Evolutionary conservation across 768 basidiomycete genomes (phyloP).

Genomic region (Obba rivulosa): DNA sequence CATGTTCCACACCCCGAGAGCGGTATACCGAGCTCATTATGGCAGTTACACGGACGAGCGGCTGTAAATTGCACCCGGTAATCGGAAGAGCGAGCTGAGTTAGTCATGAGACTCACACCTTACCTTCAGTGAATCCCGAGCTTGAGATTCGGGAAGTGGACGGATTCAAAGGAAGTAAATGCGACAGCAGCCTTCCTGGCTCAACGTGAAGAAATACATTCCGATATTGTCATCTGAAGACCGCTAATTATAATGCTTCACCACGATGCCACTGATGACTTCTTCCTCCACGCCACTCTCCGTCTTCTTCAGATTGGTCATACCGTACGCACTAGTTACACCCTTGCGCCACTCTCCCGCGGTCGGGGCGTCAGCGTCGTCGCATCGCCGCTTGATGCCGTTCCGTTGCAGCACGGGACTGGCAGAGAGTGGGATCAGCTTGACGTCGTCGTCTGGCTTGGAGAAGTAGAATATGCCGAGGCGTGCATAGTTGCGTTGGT

Average conservation of each 20-base stretch:
- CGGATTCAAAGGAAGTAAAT: no score
- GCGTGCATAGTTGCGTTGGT: slow-evolving; percentile 44
- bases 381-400: slow-evolving; percentile 34
- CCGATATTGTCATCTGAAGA: no score
- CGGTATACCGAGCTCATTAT: no score
- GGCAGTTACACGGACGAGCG: no score
- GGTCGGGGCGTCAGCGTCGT: slow-evolving; percentile 39
- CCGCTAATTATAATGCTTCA: slow-evolving; percentile 49
- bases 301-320: slow-evolving; percentile 34
- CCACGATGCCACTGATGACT: slow-evolving; percentile 46
- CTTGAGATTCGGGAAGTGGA: no score
- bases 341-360: slow-evolving; percentile 49
- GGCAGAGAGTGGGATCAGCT: slow-evolving; percentile 37
- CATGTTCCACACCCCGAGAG: no score
- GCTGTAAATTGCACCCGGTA: no score
- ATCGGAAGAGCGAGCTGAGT: no score
- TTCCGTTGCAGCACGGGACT: slow-evolving; percentile 43
- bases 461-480: slow-evolving; percentile 56
- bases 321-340: slow-evolving; percentile 47
- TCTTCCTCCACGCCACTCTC: slow-evolving; percentile 50
- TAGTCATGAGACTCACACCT: no score
- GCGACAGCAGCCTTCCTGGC: no score
- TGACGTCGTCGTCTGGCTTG: slow-evolving; percentile 44
- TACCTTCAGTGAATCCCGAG: no score
- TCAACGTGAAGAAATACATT: no score